Conservation (phyloP, 208 protist species). For the Sergeia podlipaevii region DNA sequence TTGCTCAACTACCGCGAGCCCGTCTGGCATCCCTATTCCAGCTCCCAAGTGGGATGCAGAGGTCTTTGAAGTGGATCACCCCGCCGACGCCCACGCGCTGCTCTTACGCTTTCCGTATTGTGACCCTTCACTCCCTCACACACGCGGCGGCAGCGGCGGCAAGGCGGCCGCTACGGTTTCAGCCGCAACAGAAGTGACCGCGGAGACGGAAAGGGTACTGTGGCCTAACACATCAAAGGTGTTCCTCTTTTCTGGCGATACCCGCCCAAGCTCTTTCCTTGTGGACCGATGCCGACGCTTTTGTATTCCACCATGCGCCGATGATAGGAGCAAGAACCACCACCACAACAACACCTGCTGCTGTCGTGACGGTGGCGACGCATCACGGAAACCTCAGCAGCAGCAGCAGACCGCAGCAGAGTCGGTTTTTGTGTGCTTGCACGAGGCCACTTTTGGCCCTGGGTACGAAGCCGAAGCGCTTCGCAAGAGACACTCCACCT, state of each 20-base stretch:
- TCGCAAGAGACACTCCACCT: constrained; percentile 86
- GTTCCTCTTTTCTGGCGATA: constrained; percentile 92
- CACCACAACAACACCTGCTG: neutral
- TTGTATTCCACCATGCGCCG: constrained; percentile 1
- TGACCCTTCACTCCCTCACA: neutral
- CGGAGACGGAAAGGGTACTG: neutral
- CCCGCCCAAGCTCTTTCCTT: constrained; percentile 62
- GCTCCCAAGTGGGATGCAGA: constrained; percentile 42
- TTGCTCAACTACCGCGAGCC: too few species aligned
- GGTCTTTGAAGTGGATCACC: constrained; percentile 80
- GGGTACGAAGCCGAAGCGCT: constrained; percentile 77
- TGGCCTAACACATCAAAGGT: constrained; percentile 24
- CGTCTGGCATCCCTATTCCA: neutral
- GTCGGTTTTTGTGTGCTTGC: constrained; percentile 78
- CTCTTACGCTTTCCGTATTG: constrained; percentile 70
- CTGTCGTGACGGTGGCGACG: neutral
- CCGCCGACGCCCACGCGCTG: constrained; percentile 80
- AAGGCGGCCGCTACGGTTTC: neutral
- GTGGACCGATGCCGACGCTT: constrained; percentile 60
- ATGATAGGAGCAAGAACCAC: too few species aligned
- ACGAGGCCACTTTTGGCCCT: constrained; percentile 93
- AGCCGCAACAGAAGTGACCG: neutral
- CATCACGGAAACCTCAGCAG: neutral
- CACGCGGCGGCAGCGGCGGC: neutral
- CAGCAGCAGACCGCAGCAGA: neutral